Percentiles rank a stretch among this genome's conserved stretches.
Evolutionary conservation across 106 monocot genomes (phyloP).

Genomic region (Acorus gramineus): DNA sequence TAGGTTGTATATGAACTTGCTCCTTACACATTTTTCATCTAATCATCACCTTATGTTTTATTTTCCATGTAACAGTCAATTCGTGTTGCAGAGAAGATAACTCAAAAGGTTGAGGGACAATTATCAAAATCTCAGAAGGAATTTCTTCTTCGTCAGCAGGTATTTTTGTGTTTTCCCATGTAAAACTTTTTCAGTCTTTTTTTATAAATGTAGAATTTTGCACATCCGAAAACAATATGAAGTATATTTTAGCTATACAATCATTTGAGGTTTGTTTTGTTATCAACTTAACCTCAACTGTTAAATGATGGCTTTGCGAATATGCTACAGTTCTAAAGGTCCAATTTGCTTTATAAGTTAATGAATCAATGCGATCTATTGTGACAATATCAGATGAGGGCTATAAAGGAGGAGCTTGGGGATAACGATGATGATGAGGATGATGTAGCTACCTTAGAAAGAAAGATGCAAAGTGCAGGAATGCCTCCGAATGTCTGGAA

Average conservation of each 20-base stretch:
- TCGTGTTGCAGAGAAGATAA: constrained; percentile 97
- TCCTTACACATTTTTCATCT: no score
- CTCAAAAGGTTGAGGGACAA: constrained; percentile 97
- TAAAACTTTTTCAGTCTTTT: not conserved
- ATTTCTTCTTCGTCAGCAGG: constrained; percentile 96
- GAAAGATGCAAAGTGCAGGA: constrained; percentile 95
- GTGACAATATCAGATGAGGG: constrained; percentile 64
- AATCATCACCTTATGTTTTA: not conserved
- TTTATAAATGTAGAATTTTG: not conserved
- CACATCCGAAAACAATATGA: not conserved
- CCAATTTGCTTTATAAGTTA: no score
- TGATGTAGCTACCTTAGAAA: constrained; percentile 82
- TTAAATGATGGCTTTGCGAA: no score
- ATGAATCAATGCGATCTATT: not conserved
- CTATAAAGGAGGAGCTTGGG: constrained; percentile 97
- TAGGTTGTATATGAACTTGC: no score
- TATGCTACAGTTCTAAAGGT: no score
- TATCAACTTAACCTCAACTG: no score
- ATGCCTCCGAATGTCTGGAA: constrained; percentile 99
- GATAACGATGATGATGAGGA: constrained; percentile 99
- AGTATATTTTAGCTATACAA: not conserved
- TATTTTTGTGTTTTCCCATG: constrained; percentile 16
- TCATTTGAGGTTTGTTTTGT: not conserved
- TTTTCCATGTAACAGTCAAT: constrained; percentile 58
- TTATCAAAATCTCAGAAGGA: constrained; percentile 97